These are phyloP conservation scores for Solanum hybrid DNA, from an alignment of 305 asterid species.

Conservation along the genomic window DNA sequence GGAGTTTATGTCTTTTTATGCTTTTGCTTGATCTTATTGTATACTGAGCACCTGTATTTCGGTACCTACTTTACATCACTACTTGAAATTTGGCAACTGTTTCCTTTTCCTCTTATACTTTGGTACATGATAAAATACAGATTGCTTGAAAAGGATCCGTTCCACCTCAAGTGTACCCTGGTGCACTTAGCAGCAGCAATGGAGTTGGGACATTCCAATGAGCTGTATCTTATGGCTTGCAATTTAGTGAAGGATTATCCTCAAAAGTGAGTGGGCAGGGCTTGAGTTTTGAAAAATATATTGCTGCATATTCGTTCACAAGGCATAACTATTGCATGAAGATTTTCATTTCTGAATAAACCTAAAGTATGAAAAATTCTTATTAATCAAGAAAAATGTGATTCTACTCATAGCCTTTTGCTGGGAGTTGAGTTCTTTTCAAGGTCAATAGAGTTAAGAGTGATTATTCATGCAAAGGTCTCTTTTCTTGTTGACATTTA, in stretches of 20 bases:
- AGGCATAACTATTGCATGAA: neutral
- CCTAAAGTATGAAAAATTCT: neutral
- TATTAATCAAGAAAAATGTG: neutral
- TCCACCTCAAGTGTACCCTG: constrained; percentile 85
- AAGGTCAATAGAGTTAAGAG: neutral
- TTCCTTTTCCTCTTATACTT: neutral
- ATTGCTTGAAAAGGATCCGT: constrained; percentile 97
- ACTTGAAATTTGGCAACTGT: neutral
- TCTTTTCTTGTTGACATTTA: neutral
- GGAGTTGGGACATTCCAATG: constrained; percentile 98
- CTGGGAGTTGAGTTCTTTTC: constrained; percentile 2
- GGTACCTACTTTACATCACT: constrained; percentile 5
- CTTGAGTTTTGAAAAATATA: neutral
- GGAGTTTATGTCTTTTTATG: neutral
- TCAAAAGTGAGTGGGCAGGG: constrained; percentile 63
- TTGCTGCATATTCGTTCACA: neutral
- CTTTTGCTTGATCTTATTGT: neutral
- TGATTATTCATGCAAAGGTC: neutral
- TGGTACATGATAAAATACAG: constrained; percentile 39
- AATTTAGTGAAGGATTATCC: constrained; percentile 97
- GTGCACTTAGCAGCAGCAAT: constrained; percentile 97
- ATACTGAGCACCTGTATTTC: constrained; percentile 3
- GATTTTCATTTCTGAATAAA: neutral
- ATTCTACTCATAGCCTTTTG: neutral
- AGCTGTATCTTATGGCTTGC: constrained; percentile 97